A percentile compares a stretch with the other conserved stretches of the same genome.
These are phyloP conservation scores for Pythium periplocum DNA, from an alignment of 352 stramenopile species.

Conservation along the genomic window DNA sequence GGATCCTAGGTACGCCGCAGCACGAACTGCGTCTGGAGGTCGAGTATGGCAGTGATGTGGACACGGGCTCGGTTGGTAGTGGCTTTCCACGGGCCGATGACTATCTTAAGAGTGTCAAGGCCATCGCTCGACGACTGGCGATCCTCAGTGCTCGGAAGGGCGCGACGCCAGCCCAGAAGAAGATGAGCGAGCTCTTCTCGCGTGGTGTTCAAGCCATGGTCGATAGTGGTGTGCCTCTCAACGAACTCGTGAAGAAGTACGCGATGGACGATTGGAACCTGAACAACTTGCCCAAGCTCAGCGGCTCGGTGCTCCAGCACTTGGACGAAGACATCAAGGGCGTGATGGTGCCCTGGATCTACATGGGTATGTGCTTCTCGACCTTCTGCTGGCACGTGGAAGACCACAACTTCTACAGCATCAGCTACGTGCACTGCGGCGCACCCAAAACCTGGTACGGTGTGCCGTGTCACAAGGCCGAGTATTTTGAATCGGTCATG, in stretches of 20 bases:
- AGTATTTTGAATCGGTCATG: conserved; percentile 90
- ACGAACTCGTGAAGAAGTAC: conserved; percentile 70
- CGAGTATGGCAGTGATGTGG: conserved; percentile 91
- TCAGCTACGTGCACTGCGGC: conserved; percentile 98
- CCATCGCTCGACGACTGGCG: conserved; percentile 44
- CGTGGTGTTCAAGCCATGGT: conserved; percentile 32
- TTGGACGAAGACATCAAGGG: conserved; percentile 97
- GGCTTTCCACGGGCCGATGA: conserved; percentile 78
- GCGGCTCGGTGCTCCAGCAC: conserved; percentile 92
- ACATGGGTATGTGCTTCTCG: conserved; percentile 98
- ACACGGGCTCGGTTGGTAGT: conserved; percentile 79
- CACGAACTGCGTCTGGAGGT: conserved; percentile 83
- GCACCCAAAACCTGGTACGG: conserved; percentile 98
- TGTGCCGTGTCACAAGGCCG: conserved; percentile 88
- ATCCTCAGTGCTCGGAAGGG: conserved; percentile 30
- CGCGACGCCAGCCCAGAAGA: conserved; percentile 10
- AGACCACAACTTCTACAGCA: conserved; percentile 99
- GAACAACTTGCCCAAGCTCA: conserved; percentile 96
- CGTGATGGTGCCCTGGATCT: conserved; percentile 99
- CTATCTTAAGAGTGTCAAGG: conserved; percentile 45
- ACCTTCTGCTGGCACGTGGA: conserved; percentile 99
- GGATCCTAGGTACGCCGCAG: conserved; percentile 67
- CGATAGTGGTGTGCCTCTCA: conserved; percentile 25
- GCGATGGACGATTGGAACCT: conserved; percentile 94
- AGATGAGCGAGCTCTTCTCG: conserved; percentile 46